phyloP scores from a whole-genome alignment of 257 asterid genomes.

The Leptodermis oblonga region DNA sequence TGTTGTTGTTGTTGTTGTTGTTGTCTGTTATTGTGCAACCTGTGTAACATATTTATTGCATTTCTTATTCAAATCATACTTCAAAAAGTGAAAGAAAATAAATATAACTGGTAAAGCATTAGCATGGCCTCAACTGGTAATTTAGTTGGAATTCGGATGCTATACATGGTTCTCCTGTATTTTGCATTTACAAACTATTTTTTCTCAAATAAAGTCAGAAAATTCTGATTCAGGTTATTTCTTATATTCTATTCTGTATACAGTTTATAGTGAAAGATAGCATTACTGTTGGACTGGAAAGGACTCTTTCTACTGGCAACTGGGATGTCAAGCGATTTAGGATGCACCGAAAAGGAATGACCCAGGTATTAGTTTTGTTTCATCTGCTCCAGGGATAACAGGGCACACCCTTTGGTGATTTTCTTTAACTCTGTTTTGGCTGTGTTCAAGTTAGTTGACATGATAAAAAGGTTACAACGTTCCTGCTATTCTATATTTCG shows the following conservation, averaged over 20 bases:
- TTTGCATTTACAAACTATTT: not conserved
- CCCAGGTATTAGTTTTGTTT: constrained; percentile 57
- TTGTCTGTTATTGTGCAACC: not conserved
- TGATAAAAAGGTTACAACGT: not conserved
- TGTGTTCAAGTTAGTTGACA: not conserved
- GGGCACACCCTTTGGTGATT: not conserved
- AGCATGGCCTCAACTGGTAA: not conserved
- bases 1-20: too few relatives aligned
- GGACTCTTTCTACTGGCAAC: constrained; percentile 92
- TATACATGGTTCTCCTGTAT: not conserved
- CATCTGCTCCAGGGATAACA: not conserved
- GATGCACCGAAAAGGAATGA: constrained; percentile 92
- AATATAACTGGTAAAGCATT: not conserved
- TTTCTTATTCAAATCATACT: not conserved
- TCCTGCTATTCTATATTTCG: too few relatives aligned
- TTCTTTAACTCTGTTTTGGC: not conserved
- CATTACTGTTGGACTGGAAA: constrained; percentile 69
- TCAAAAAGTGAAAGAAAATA: not conserved
- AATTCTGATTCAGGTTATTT: not conserved
- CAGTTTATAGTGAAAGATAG: constrained; percentile 39
- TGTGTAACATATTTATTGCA: not conserved
- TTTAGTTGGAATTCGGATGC: not conserved
- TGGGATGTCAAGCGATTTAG: constrained; percentile 83
- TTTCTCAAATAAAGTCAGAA: not conserved
- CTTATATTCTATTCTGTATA: constrained; percentile 4